Evolutionary conservation across 2,329 filamentous ascomycete species (phyloP).

Genomic region (Phoma sp.): DNA sequence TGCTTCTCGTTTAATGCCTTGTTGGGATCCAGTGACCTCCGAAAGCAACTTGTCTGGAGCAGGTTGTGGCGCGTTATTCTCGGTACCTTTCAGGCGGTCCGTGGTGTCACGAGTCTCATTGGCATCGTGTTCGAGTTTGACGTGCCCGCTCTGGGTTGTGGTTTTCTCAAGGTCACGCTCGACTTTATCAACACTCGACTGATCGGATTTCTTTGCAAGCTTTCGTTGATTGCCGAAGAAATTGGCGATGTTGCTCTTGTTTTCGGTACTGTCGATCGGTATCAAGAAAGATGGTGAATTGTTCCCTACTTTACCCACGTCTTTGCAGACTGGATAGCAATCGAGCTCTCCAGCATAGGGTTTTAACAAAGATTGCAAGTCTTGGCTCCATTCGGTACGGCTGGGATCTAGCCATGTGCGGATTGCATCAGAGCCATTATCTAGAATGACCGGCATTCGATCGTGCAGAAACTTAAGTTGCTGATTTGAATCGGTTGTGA

Average conservation of each 20-base stretch:
- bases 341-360: conserved; percentile 82
- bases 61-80: conserved; percentile 61
- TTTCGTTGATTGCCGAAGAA: conserved; percentile 74
- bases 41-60: conserved; percentile 29
- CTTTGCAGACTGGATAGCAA: conserved; percentile 83
- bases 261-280: conserved; percentile 81
- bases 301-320: conserved; percentile 93
- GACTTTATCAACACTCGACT: conserved; percentile 19
- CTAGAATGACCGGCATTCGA: conserved; percentile 92
- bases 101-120: conserved; percentile 52
- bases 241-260: conserved; percentile 92
- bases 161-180: conserved; percentile 33
- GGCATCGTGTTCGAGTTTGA: conserved; percentile 47
- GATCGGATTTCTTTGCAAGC: conserved; percentile 30
- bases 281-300: conserved; percentile 84
- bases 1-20: conserved; percentile 53
- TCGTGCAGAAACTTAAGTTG: conserved; percentile 88
- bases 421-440: conserved; percentile 74
- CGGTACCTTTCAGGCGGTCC: conserved; percentile 51
- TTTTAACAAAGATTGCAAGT: conserved; percentile 78
- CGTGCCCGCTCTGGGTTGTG: conserved; percentile 33
- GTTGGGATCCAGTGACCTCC: conserved; percentile 27
- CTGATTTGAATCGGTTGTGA: conserved; percentile 85
- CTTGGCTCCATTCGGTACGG: conserved; percentile 73
- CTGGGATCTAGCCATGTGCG: conserved; percentile 79